Evolutionary conservation across 2,329 filamentous ascomycete species (phyloP).

Genomic region (Epichloe glyceriae): DNA sequence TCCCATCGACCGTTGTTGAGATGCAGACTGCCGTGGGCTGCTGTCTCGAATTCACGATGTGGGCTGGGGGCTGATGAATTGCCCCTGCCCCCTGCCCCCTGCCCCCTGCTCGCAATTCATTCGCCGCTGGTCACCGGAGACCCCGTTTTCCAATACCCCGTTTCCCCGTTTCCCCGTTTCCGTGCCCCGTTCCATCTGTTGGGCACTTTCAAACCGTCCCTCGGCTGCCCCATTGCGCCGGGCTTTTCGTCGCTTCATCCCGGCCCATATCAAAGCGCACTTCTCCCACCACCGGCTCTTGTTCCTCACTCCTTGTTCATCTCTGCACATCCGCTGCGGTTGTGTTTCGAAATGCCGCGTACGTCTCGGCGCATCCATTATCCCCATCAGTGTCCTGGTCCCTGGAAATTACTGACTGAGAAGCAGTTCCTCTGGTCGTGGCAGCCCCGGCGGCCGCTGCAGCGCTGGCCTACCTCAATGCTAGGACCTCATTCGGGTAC

Average conservation of each 20-base stretch:
- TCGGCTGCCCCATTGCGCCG: background rate
- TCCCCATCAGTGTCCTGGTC: background rate
- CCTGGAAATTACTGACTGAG: background rate
- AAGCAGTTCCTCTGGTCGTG: slow-evolving; percentile 37
- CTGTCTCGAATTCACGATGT: background rate
- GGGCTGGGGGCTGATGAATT: background rate
- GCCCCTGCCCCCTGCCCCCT: too few relatives aligned
- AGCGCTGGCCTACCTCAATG: slow-evolving; percentile 66
- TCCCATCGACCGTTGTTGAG: background rate
- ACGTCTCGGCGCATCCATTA: background rate
- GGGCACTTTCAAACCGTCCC: too few relatives aligned
- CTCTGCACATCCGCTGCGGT: background rate
- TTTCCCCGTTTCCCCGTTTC: too few relatives aligned
- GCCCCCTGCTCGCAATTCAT: too few relatives aligned
- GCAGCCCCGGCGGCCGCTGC: slow-evolving; percentile 51
- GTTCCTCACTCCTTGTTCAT: background rate
- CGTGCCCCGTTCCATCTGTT: too few relatives aligned
- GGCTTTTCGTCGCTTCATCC: background rate
- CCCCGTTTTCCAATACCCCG: too few relatives aligned
- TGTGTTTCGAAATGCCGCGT: background rate
- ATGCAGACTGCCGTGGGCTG: background rate
- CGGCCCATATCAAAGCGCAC: background rate
- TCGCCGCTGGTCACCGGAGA: too few relatives aligned
- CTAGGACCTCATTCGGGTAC: slow-evolving; percentile 51
- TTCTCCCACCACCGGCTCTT: background rate